Percentiles rank a stretch among this genome's conserved stretches.
Evolutionary conservation across 2,329 filamentous ascomycete genomes (phyloP).

Genomic region (Alternaria gaisen): DNA sequence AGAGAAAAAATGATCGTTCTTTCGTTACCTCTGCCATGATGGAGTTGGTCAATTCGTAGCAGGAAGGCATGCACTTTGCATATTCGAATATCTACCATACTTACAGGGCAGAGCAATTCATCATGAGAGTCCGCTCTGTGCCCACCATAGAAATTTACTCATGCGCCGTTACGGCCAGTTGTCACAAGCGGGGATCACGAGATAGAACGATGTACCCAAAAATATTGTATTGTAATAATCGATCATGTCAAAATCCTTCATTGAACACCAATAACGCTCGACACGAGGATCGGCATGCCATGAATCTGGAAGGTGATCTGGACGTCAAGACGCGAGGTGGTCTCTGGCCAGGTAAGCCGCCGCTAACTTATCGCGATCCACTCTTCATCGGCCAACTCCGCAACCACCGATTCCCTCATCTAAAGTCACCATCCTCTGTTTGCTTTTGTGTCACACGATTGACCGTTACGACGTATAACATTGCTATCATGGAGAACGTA

Average conservation of each 20-base stretch:
- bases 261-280: background rate
- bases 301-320: background rate
- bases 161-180: background rate
- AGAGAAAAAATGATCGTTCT: background rate
- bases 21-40: background rate
- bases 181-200: background rate
- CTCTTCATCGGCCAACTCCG: slow-evolving; percentile 33
- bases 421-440: slow-evolving; percentile 1
- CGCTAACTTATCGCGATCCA: slow-evolving; percentile 33
- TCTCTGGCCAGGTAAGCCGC: slow-evolving; percentile 14
- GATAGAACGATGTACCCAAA: background rate
- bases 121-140: background rate
- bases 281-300: background rate
- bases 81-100: background rate
- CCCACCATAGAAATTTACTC: background rate
- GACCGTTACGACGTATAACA: background rate
- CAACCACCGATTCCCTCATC: slow-evolving; percentile 7
- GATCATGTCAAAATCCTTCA: background rate
- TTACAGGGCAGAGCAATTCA: background rate
- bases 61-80: background rate
- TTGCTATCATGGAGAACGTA: slow-evolving; percentile 14
- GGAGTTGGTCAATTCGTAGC: background rate
- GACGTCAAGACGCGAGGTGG: background rate
- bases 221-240: background rate
- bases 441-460: background rate